phyloP scores from a whole-genome alignment of 176 grass and related monocot species.

The Phragmites australis region DNA sequence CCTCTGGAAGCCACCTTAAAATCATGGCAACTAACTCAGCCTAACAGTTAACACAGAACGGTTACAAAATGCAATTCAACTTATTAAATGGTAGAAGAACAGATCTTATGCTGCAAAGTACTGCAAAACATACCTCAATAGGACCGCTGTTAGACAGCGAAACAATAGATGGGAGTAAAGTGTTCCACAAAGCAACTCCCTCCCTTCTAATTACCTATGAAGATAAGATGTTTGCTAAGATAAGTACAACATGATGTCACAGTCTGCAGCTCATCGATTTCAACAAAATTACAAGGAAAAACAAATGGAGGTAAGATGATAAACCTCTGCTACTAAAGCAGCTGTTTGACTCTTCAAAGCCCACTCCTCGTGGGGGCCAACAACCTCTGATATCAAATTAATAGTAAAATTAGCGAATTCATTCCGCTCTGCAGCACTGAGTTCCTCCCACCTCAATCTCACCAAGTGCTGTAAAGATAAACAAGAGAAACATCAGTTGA shows the following conservation, averaged over 20 bases:
- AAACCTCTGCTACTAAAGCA: slow-evolving; percentile 93
- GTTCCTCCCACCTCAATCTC: slow-evolving; percentile 95
- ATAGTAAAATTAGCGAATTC: slow-evolving; percentile 86
- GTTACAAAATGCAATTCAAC: slow-evolving; percentile 34
- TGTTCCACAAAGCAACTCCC: slow-evolving; percentile 81
- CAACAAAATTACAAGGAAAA: slow-evolving; percentile 17
- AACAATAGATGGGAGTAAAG: slow-evolving; percentile 78
- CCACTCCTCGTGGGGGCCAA: slow-evolving; percentile 81
- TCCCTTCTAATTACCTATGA: slow-evolving; percentile 92
- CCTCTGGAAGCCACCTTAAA: slow-evolving; percentile 97
- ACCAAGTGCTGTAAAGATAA: slow-evolving; percentile 80
- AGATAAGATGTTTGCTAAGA: slow-evolving; percentile 41
- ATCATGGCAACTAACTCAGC: slow-evolving; percentile 97
- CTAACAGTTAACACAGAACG: slow-evolving; percentile 47
- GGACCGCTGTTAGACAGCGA: slow-evolving; percentile 78
- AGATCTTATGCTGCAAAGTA: slow-evolving; percentile 27
- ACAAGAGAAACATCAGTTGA: slow-evolving; percentile 36
- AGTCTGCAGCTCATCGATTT: neutral
- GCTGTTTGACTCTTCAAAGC: slow-evolving; percentile 99
- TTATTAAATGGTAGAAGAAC: slow-evolving; percentile 14
- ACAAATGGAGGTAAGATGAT: slow-evolving; percentile 18
- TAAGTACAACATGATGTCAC: neutral
- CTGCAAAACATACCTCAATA: slow-evolving; percentile 58
- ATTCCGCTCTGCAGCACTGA: slow-evolving; percentile 69
- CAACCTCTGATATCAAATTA: slow-evolving; percentile 80